These are phyloP conservation scores for Beauveria varroae DNA, from an alignment of 2,329 filamentous ascomycete species.

Conservation along the genomic window DNA sequence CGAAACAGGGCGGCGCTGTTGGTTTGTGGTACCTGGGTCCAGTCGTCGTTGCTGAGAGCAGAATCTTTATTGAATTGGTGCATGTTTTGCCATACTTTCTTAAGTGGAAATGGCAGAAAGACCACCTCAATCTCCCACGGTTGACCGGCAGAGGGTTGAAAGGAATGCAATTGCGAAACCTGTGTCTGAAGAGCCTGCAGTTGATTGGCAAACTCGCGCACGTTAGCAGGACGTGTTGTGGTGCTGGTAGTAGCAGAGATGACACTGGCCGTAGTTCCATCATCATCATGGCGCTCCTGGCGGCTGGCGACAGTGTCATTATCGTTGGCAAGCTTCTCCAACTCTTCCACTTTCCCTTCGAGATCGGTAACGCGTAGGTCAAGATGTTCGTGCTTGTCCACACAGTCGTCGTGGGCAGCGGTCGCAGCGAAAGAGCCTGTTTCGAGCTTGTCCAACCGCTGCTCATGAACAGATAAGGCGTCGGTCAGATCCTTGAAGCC, in stretches of 20 bases:
- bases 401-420: slow-evolving; percentile 56
- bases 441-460: slow-evolving; percentile 62
- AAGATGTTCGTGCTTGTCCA: slow-evolving; percentile 58
- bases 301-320: slow-evolving; percentile 32
- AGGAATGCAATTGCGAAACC: slow-evolving; percentile 49
- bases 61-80: slow-evolving; percentile 38
- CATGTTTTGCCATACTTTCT: slow-evolving; percentile 45
- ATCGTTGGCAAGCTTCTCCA: slow-evolving; percentile 47
- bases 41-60: slow-evolving; percentile 37
- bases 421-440: slow-evolving; percentile 59
- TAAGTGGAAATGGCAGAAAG: slow-evolving; percentile 61
- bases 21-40: slow-evolving; percentile 47
- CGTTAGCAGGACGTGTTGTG: slow-evolving; percentile 32
- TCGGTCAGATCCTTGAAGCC: slow-evolving; percentile 40
- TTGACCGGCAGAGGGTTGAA: slow-evolving; percentile 51
- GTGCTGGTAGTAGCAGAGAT: slow-evolving; percentile 38
- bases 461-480: slow-evolving; percentile 52
- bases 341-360: slow-evolving; percentile 54
- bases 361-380: slow-evolving; percentile 64
- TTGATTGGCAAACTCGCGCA: slow-evolving; percentile 41
- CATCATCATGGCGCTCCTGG: slow-evolving; percentile 29
- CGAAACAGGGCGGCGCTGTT: slow-evolving; percentile 35
- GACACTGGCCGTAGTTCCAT: slow-evolving; percentile 39
- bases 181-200: slow-evolving; percentile 43
- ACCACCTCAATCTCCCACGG: slow-evolving; percentile 74